Evolutionary conservation across 1,284 basidiomycete species (phyloP).

Genomic region (Cystobasidium slooffiae): DNA sequence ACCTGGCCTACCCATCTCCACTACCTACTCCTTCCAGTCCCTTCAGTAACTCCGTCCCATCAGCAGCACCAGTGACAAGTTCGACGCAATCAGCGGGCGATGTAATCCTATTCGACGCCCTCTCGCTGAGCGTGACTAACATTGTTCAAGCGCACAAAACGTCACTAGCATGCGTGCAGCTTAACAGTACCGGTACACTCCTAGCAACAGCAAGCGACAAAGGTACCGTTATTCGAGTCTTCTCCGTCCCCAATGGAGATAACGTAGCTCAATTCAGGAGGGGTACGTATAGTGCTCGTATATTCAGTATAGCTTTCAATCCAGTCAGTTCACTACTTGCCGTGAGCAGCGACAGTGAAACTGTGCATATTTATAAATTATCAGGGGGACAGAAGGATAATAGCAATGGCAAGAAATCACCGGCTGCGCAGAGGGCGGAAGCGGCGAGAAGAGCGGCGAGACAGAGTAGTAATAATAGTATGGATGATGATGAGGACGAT

Average conservation of each 20-base stretch:
- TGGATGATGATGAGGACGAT: constrained; percentile 47
- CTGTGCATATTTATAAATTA: constrained; percentile 95
- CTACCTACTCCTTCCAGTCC: constrained; percentile 78
- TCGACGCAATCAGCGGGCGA: constrained; percentile 71
- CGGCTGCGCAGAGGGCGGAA: constrained; percentile 38
- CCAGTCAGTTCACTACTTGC: constrained; percentile 79
- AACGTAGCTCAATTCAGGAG: constrained; percentile 93
- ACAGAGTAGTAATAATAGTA: constrained; percentile 37
- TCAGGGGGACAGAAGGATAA: constrained; percentile 54
- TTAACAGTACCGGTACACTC: constrained; percentile 85
- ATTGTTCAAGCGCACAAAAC: constrained; percentile 97
- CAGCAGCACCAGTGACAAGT: constrained; percentile 58
- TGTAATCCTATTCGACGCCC: constrained; percentile 90
- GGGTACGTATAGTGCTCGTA: constrained; percentile 81
- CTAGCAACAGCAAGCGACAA: constrained; percentile 94
- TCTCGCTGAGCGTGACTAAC: constrained; percentile 86
- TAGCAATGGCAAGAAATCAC: constrained; percentile 10
- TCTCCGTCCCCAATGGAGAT: constrained; percentile 86
- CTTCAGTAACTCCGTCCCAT: constrained; percentile 61
- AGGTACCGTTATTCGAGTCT: constrained; percentile 95
- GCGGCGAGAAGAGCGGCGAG: constrained; percentile 20
- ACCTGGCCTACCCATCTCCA: constrained; percentile 93
- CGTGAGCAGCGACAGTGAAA: constrained; percentile 90
- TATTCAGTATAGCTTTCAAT: constrained; percentile 93
- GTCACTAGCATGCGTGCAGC: constrained; percentile 81